Base-by-base conservation (phyloP, 331 rosid genomes). In the Rosa hybrid region DNA sequence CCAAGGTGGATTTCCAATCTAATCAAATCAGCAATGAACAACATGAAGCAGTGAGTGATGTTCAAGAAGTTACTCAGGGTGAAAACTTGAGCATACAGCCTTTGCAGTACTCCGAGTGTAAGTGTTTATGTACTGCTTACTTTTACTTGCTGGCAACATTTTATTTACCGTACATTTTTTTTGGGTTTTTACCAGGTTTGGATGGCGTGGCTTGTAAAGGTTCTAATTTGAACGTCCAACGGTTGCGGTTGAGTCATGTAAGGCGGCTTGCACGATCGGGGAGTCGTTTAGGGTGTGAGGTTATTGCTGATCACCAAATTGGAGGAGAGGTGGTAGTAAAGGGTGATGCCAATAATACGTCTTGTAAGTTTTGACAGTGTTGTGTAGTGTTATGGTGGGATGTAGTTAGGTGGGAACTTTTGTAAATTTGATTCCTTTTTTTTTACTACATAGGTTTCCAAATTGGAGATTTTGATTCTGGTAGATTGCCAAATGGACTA, bases 211-310 rank as follows among this genome's bases (percentile, higher is more conserved):
- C 65, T 21, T 45, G n/a, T 25, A 78, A 48, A 74, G 44, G 75
- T 3, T 68, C 41, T 39, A 60, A 46, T 71, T 63, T 81, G 72
- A 68, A 0, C 10, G 18, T 50, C 4, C 82, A 67, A 44, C 56
- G 74, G 48, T n/a, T 88, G 68, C 84, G 89, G 4, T 78, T 86
- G 78, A 86, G 83, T 74, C 89, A 86, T 12, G 71, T 86, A 78
- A 77, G 89, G 81, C 80, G 82, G 53, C 79, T 88, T 68, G 91
- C 91, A 0, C 80, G 89, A 13, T 79, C 83, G 1, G 30, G 56
- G 71, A 83, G 60, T 79, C 68, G 51, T 48, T 25, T 51, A 20
- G 67, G 21, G 42, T 63, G 51, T 62, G 87, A 65, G 80, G 75
- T 21, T 23, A 50, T 57, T 71, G 84, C 57, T 18, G 53, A 30